Base-by-base conservation (phyloP, 2,329 filamentous ascomycete species). In the Talaromyces albobiverticillius region DNA sequence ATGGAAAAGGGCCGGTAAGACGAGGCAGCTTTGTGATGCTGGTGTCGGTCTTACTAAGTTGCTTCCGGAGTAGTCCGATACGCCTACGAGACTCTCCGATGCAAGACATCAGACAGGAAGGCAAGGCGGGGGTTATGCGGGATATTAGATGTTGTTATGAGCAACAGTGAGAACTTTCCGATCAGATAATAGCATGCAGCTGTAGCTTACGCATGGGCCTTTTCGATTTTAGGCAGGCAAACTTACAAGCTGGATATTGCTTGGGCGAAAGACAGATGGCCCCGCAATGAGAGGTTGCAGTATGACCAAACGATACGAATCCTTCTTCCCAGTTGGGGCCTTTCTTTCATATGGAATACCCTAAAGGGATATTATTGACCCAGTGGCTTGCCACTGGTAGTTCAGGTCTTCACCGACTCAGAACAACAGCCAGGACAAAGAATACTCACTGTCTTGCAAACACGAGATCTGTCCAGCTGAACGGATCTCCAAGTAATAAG, bases 221-320 rank as follows among this genome's bases (percentile, higher is more conserved):
- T 46, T 5, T 22, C 6, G 34, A 32, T 20, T 18, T 25, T 34
- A 43, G 42, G 48, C 48, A 43, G 16, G 25, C 16, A 43, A 34
- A 13, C 20, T 51, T 26, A 16, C 47, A 41, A 11, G 25, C 25
- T 14, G 18, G 38, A 43, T 16, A 34, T 42, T 43, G 41, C 23
- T 42, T 23, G 36, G 26, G 34, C 14, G 22, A 51, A 8, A 32
- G 29, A 25, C 26, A 23, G 18, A 23, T 20, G 32, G 18, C 38
- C 47, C 48, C 48, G 48, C 48, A 51, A 22, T 53, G 54, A 36
- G 34, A 32, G 46, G 34, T 49, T n/a, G 23, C 34, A 49, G 14
- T 14, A 29, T 29, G 29, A 31, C 29, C 29, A 11, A 7, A 31
- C 29, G 13, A 31, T 36, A 36, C 11, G 14, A 40, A 22, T 40